Base-by-base conservation (phyloP, 768 basidiomycete species). In the Clitopilus hobsonii region DNA sequence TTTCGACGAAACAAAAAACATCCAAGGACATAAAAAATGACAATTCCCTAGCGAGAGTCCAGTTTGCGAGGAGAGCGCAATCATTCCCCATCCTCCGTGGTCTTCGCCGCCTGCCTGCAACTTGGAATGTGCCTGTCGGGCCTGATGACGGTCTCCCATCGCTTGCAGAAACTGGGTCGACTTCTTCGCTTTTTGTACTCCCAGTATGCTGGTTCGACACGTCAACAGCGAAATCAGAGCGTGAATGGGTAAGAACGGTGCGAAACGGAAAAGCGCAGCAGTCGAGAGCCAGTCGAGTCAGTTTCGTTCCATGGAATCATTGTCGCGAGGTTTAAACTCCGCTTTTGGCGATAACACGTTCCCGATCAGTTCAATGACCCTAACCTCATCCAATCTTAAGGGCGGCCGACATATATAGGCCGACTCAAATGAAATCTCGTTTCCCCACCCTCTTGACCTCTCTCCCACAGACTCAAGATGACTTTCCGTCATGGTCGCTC, bases 401-500 rank as follows among this genome's bases (percentile, higher is more conserved):
- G 22, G 41, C n/a, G 22, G 41, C 41, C 41, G 41, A 45, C 41
- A 45, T 45, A 45, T 55, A 30, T 38, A 55, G 28, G 6, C 30
- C 16, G 16, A 38, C 26, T 27, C 54, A 41, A 36, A 52, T 52
- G 55, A 55, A 56, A 36, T 53, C 58, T 27, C 48, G 23, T 38
- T 26, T 18, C 52, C 55, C 8, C 49, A 24, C 26, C 22, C n/a
- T 32, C 47, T 49, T 18, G n/a, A 29, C 1, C 29, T 18, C 28
- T 3, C 22, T 25, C 28, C 45, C 20, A 14, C 27, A 14, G 1
- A 10, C 14, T 18, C 20, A 25, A 41, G 41, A 56, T 58, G 54
- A 38, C 56, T 51, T 49, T 51, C 26, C 60, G 58, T 25, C 45
- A 38, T 52, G 26, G 59, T 53, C 28, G 49, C 47, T 20, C 32